Conservation (phyloP, 1,139 yeast species). For the Starmera stellimalicola region DNA sequence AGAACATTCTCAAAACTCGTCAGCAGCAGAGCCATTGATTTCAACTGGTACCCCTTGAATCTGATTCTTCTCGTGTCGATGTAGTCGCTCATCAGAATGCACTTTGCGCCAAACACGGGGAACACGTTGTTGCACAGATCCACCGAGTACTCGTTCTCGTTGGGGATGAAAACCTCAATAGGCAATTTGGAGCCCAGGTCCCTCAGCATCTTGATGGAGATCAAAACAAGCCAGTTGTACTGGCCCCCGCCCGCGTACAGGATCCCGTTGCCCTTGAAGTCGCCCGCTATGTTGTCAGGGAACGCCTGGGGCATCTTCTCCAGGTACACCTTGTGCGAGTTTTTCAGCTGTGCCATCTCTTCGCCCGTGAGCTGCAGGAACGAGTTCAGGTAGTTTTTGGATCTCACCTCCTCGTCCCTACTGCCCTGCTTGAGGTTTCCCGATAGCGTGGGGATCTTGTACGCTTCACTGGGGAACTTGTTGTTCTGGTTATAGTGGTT, state of each 20-base stretch:
- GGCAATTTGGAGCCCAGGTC: conserved; percentile 59
- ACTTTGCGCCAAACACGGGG: conserved; percentile 60
- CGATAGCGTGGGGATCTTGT: conserved; percentile 14
- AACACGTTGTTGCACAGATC: conserved; percentile 56
- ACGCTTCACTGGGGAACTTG: conserved; percentile 7
- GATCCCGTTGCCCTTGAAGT: conserved; percentile 52
- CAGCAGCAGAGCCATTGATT: conserved; percentile 62
- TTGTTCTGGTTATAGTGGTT: conserved; percentile 15
- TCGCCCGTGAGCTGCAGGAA: conserved; percentile 9
- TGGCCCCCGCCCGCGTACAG: conserved; percentile 78
- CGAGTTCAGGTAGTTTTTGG: conserved; percentile 13
- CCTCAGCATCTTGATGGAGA: conserved; percentile 56
- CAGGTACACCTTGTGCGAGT: conserved; percentile 13
- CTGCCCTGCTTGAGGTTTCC: conserved; percentile 18
- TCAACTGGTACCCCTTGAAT: conserved; percentile 70
- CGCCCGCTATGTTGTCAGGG: conserved; percentile 10
- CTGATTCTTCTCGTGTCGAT: conserved; percentile 32
- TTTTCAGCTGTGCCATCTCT: conserved; percentile 9
- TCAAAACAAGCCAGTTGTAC: conserved; percentile 61
- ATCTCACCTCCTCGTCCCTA: conserved; percentile 14
- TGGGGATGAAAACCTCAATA: conserved; percentile 69
- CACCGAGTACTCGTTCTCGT: conserved; percentile 53
- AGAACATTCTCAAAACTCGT: conserved; percentile 69
- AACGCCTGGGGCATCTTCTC: conserved; percentile 11
- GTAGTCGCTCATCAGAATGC: conserved; percentile 51